A percentile compares a stretch with the other conserved stretches of the same genome.
Conservation (phyloP, 2,329 filamentous ascomycete genomes). For the Colletotrichum camelliae region DNA sequence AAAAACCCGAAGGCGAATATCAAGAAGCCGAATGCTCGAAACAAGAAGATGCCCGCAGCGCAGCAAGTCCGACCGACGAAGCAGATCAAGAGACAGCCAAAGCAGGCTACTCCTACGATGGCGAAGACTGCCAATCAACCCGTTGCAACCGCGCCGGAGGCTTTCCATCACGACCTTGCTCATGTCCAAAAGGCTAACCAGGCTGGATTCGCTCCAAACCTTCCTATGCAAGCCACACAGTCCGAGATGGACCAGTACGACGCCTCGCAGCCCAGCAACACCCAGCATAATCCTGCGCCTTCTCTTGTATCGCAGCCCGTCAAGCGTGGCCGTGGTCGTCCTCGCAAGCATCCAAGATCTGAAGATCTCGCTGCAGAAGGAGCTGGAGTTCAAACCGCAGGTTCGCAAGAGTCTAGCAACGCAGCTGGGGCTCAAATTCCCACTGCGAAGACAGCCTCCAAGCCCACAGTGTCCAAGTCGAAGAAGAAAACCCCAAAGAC, state of each 20-base stretch:
- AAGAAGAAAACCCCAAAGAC: not conserved
- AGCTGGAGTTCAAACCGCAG: not conserved
- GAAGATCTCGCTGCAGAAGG: not conserved
- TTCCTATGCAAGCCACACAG: not conserved
- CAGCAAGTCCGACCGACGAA: not conserved
- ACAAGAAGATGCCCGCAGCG: not conserved
- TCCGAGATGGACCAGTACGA: not conserved
- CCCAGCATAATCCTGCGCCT: not conserved
- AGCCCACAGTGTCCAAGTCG: not conserved
- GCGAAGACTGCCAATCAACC: not conserved
- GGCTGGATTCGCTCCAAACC: not conserved
- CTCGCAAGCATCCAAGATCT: conserved; percentile 5
- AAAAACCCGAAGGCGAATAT: not conserved
- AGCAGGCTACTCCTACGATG: not conserved
- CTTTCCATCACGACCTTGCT: not conserved
- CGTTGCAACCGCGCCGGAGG: not conserved
- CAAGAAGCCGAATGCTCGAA: not conserved
- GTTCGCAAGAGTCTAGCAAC: not conserved
- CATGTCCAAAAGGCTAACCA: not conserved
- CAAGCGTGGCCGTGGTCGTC: conserved; percentile 13
- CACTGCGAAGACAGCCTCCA: not conserved
- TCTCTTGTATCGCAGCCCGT: not conserved
- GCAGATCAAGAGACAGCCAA: not conserved
- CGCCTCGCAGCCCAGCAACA: not conserved
- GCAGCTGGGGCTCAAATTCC: not conserved